Percentiles rank a stretch among this genome's conserved stretches.
Evolutionary conservation across 768 basidiomycete species (phyloP).

Genomic region (Rhodotorula sphaerocarpa): DNA sequence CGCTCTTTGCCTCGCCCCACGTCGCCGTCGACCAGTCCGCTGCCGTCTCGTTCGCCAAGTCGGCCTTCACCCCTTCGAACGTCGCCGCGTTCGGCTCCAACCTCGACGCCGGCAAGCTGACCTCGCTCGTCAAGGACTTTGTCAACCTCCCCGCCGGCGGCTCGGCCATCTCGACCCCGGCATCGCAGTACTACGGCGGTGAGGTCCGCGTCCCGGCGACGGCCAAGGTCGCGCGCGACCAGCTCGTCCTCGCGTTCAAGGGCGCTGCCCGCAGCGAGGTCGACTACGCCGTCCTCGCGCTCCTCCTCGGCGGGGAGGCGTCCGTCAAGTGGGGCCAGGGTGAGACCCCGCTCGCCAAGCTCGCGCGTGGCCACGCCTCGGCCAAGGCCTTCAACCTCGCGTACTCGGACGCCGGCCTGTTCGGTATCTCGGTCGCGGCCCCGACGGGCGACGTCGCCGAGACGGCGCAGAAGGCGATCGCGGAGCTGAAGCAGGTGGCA

Average conservation of each 20-base stretch:
- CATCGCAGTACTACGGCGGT: conserved; percentile 68
- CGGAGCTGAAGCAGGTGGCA: conserved; percentile 55
- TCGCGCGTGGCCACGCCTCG: conserved; percentile 54
- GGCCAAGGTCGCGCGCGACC: conserved; percentile 49
- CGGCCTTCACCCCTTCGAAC: conserved; percentile 65
- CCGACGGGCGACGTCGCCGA: conserved; percentile 56
- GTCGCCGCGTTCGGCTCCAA: conserved; percentile 81
- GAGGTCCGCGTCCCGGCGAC: conserved; percentile 61
- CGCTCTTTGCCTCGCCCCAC: conserved; percentile 73
- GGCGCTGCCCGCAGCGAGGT: conserved; percentile 62
- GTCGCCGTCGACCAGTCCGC: conserved; percentile 48
- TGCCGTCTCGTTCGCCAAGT: conserved; percentile 59
- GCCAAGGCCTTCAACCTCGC: conserved; percentile 70
- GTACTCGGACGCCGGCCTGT: conserved; percentile 84
- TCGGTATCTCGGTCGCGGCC: conserved; percentile 73
- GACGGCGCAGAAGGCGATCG: conserved; percentile 61
- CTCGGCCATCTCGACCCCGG: conserved; percentile 42
- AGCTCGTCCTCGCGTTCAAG: conserved; percentile 81
- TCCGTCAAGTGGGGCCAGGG: conserved; percentile 82
- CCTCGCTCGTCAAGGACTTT: conserved; percentile 62
- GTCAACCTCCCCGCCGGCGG: conserved; percentile 48
- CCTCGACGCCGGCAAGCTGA: conserved; percentile 61
- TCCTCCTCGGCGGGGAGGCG: conserved; percentile 67
- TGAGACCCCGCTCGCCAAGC: conserved; percentile 58
- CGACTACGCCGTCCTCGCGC: conserved; percentile 68